Evolutionary conservation across 148 eudicot species (phyloP).

Genomic region (Cornus kousa): DNA sequence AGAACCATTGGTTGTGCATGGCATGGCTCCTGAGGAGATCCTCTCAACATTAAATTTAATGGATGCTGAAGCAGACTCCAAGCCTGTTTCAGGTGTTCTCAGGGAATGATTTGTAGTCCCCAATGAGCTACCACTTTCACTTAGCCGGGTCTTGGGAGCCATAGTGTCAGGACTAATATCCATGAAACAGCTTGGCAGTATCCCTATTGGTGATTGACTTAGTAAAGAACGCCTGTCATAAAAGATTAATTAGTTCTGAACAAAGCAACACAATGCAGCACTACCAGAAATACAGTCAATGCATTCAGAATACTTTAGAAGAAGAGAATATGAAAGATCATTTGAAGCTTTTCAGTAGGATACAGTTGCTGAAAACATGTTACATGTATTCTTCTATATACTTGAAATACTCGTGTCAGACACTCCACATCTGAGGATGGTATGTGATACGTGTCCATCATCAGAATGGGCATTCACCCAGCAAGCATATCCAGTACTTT

Average conservation of each 20-base stretch:
- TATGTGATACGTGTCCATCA: too few species aligned
- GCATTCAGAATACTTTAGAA: too few species aligned
- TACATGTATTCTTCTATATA: too few species aligned
- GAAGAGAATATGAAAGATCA: not conserved
- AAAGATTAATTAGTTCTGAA: not conserved
- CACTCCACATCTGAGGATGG: too few species aligned
- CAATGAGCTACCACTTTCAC: slow-evolving; percentile 37
- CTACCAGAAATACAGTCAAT: not conserved
- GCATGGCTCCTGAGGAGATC: slow-evolving; percentile 26
- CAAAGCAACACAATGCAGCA: not conserved
- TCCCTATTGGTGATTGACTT: slow-evolving; percentile 73
- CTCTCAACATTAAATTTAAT: slow-evolving; percentile 21
- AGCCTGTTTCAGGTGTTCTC: slow-evolving; percentile 34
- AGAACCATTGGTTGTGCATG: slow-evolving; percentile 27
- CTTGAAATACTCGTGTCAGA: too few species aligned
- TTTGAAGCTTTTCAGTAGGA: not conserved
- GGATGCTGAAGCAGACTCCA: slow-evolving; percentile 32
- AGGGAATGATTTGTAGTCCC: slow-evolving; percentile 23
- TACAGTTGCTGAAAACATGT: not conserved
- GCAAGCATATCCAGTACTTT: too few species aligned
- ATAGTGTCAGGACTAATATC: slow-evolving; percentile 39
- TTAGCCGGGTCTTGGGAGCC: slow-evolving; percentile 31
- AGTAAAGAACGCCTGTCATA: slow-evolving; percentile 85
- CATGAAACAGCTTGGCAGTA: slow-evolving; percentile 26
- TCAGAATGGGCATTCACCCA: too few species aligned